These are phyloP conservation scores for Aspergillus brunneoviolaceus DNA, from an alignment of 2,329 filamentous ascomycete species.

Conservation along the genomic window DNA sequence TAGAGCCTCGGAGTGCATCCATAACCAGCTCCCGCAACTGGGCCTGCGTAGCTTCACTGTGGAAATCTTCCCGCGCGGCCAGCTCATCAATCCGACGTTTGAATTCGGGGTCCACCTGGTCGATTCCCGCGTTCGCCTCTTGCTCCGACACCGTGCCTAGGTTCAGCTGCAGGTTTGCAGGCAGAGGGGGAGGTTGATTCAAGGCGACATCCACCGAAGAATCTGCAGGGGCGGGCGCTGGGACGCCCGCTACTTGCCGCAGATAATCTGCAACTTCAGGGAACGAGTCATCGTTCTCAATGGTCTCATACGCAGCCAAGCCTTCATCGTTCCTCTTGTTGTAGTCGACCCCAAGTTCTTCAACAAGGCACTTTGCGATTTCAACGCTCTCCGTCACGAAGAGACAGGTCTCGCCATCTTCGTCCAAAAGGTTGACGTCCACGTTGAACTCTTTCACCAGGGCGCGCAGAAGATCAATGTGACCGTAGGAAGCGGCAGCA, in stretches of 20 bases:
- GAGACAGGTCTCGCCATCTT: constrained; percentile 90
- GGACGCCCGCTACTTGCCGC: constrained; percentile 36
- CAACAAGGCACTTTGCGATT: constrained; percentile 75
- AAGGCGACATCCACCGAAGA: constrained; percentile 34
- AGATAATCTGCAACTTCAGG: constrained; percentile 75
- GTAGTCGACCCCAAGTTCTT: constrained; percentile 74
- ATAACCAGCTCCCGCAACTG: constrained; percentile 75
- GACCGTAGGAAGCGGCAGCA: constrained; percentile 88
- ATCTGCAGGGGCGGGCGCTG: constrained; percentile 24
- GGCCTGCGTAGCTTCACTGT: constrained; percentile 74
- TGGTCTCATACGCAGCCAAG: constrained; percentile 76
- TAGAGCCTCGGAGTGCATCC: constrained; percentile 72
- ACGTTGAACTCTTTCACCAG: constrained; percentile 76
- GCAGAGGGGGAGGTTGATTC: constrained; percentile 61
- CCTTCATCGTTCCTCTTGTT: constrained; percentile 69
- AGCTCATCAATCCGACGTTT: constrained; percentile 84
- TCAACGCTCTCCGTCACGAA: constrained; percentile 85
- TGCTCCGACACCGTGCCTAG: constrained; percentile 70
- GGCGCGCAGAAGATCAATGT: constrained; percentile 72
- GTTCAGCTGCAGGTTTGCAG: constrained; percentile 74
- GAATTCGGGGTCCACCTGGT: constrained; percentile 76
- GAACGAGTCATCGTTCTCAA: constrained; percentile 75
- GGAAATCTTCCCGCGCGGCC: constrained; percentile 78
- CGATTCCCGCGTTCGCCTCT: constrained; percentile 55
- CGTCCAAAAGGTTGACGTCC: constrained; percentile 77